Percentiles rank a stretch among this genome's conserved stretches.
These are phyloP conservation scores for Vitis riparia DNA, from an alignment of 164 flowering plant genomes.

Conservation along the genomic window DNA sequence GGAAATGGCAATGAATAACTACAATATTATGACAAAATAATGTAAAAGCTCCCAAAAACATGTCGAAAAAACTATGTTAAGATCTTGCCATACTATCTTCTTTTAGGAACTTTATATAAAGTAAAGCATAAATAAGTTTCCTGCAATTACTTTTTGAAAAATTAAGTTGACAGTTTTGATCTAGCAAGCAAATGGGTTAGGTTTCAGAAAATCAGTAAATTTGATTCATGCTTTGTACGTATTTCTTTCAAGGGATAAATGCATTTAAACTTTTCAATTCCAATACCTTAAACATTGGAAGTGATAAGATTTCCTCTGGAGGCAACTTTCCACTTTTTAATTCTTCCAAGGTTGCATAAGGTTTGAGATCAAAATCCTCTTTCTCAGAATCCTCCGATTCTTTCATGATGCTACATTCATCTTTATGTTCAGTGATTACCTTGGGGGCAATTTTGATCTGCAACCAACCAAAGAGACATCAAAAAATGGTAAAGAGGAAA, in stretches of 20 bases:
- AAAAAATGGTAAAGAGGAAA: not conserved
- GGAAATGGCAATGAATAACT: no score
- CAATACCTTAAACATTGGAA: constrained; percentile 95
- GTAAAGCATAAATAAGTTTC: no score
- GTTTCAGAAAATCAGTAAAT: no score
- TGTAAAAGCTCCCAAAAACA: not conserved
- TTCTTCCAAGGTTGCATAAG: constrained; percentile 67
- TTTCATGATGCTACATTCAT: constrained; percentile 22
- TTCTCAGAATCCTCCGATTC: constrained; percentile 35
- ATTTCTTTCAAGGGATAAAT: no score
- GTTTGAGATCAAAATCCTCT: constrained; percentile 30
- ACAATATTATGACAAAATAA: not conserved
- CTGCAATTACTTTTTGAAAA: no score
- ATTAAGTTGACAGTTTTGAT: no score
- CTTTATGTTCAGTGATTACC: constrained; percentile 31
- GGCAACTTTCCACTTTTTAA: constrained; percentile 78
- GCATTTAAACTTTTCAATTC: no score
- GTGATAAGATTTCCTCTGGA: constrained; percentile 90
- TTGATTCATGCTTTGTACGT: no score
- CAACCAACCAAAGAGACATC: constrained; percentile 11
- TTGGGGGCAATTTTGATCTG: constrained; percentile 85
- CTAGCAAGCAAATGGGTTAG: no score
- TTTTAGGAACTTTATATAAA: no score
- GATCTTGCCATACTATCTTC: no score
- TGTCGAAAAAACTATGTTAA: no score